Evolutionary conservation across 164 flowering plant genomes (phyloP), one percentile per base, ranked within the genome.

Genomic region (Chimonanthus praecox): DNA sequence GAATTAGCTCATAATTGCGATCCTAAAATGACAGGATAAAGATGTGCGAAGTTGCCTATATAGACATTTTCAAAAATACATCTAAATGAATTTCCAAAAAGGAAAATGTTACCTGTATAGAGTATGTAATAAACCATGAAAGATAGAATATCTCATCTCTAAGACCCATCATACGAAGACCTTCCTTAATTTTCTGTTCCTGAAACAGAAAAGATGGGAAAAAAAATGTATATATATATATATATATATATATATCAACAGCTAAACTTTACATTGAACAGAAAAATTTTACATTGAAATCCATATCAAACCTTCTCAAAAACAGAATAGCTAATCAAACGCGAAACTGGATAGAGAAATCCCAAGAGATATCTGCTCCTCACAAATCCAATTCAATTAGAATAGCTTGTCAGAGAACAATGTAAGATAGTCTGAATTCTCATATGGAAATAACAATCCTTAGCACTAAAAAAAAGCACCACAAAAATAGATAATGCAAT

Each of bases 81-180:
- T 33, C 33, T 33, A 33, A 1, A 33, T 33, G 33, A 33, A 33
- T 33, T 33, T 33, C 33, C 33, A 33, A 33, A 33, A 1, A 33
- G 33, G 13, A 50, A 61, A 66, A 16, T 60, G 47, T 46, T 70
- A 73, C 99, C 94, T 95, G 99, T 66, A 93, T 43, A 71, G 88
- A 76, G 79, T 95, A 95, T 67, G 94, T 81, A 67, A 95, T 77
- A 78, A 95, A 89, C 99, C 99, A 93, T n/a, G 99, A 95, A 72
- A 93, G 84, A 84, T 90, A 83, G 78, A 95, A 95, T 73, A 92
- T 86, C 67, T 87, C 96, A 74, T 91, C 92, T 78, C 88, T 88
- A 75, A 95, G 80, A 11, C 99, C 99, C 99, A 95, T 95, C 97
- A 93, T 95, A 83, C 82, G 90, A 60, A 95, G 97, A 49, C 97